A percentile compares a stretch with the other conserved stretches of the same genome.
Evolutionary conservation across 164 flowering plant species (phyloP).

Genomic region (Vitis labrusca): DNA sequence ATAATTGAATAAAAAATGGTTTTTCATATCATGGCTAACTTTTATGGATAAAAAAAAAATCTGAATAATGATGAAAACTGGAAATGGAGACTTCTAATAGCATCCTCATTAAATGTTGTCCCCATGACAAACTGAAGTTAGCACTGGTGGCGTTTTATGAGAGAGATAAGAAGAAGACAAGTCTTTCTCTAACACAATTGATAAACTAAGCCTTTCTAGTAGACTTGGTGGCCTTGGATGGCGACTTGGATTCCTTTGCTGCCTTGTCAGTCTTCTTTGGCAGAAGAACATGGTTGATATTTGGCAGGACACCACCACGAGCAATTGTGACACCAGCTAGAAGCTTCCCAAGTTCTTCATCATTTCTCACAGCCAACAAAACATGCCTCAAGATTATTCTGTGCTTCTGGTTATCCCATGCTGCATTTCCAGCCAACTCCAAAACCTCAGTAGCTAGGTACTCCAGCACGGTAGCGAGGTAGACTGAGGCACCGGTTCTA

Average conservation of each 20-base stretch:
- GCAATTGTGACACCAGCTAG: conserved; percentile 68
- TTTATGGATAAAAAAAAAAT: no score
- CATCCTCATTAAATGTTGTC: no score
- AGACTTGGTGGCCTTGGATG: conserved; percentile 52
- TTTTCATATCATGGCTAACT: no score
- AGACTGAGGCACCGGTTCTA: conserved; percentile 75
- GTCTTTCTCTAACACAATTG: background rate
- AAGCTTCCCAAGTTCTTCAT: conserved; percentile 74
- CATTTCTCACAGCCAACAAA: conserved; percentile 69
- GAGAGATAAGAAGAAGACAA: background rate
- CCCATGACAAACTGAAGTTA: no score
- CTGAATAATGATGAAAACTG: no score
- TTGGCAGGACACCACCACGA: conserved; percentile 70
- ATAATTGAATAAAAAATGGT: no score
- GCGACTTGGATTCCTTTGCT: conserved; percentile 45
- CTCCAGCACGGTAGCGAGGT: conserved; percentile 65
- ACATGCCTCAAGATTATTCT: conserved; percentile 70
- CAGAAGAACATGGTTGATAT: conserved; percentile 67
- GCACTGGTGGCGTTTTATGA: background rate
- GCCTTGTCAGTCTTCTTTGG: conserved; percentile 63
- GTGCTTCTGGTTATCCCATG: conserved; percentile 76
- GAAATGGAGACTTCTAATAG: no score
- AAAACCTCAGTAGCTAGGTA: conserved; percentile 77
- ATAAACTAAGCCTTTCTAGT: conserved; percentile 40
- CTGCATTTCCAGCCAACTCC: conserved; percentile 80